Base-by-base conservation (phyloP, 495 filamentous ascomycete species). In the Tuber borchii region DNA sequence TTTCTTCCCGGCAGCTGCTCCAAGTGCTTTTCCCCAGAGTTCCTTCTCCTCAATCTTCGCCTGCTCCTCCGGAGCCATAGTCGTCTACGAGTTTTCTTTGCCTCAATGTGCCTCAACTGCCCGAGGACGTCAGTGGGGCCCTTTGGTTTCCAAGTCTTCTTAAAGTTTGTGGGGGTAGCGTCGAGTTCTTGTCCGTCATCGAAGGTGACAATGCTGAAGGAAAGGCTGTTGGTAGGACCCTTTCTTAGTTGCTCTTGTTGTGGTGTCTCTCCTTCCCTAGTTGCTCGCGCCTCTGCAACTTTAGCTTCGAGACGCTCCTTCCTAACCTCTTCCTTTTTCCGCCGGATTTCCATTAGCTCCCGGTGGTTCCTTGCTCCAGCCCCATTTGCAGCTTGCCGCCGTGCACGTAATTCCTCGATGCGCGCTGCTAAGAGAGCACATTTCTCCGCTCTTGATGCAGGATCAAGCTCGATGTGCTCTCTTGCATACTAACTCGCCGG, bases 11-110 rank as follows among this genome's bases (percentile, higher is more conserved):
- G 95, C 92, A 5, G 92, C 93, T 40, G 92, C 90, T 84, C 94
- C 93, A 84, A 93, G 90, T 10, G 95, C 95, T 71, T 94, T 95
- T 75, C 96, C 87, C 95, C 95, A 99, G 71, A 90, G 84, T 82
- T 99, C 95, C 85, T 97, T 97, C 85, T 97, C 93, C 76, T 92
- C 89, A 34, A 98, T 88, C 73, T 95, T 91, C 71, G 89, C 91
- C 61, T 90, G 91, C 85, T 97, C 94, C 77, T 89, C 88, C 4
- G 90, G 89, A 77, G 92, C 89, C 84, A 97, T 88, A 44, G 85
- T 87, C 87, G 88, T 48, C 97, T 80, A 61, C 93, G 86, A 75
- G 89, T 83, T 84, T 91, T 88, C 87, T 92, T 88, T 86, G 92
- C 84, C 89, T 93, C 87, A 86, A 89, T 73, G 84, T 94, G 83